Conservation (phyloP, 441 rosid species). For the Dalechampia spathulata region DNA sequence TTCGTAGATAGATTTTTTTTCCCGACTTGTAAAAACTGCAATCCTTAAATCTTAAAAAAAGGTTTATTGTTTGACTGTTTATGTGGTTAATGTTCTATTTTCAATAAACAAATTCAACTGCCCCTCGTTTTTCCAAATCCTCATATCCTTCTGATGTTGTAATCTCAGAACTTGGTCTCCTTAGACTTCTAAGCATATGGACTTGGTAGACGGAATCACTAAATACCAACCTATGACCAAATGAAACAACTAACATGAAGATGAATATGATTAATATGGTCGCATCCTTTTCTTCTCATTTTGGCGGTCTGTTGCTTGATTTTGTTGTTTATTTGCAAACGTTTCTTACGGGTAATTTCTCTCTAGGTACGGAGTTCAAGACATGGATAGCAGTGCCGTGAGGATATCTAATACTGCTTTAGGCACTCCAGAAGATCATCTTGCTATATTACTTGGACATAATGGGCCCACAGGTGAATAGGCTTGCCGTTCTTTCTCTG, state of each 20-base stretch:
- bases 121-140: neutral
- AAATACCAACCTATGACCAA: neutral
- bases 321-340: constrained; percentile 4
- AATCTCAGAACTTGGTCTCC: neutral
- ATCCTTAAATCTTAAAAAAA: no score
- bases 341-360: constrained; percentile 9
- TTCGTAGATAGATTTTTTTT: neutral
- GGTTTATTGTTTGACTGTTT: neutral
- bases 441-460: constrained; percentile 73
- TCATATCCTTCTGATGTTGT: neutral
- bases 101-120: neutral
- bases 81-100: neutral
- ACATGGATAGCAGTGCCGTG: constrained; percentile 59
- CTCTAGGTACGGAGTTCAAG: constrained; percentile 65
- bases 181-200: neutral
- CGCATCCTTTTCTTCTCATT: no score
- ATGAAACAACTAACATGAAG: neutral
- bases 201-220: neutral
- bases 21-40: neutral
- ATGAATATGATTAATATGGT: neutral
- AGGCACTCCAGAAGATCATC: constrained; percentile 68
- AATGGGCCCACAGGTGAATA: constrained; percentile 74
- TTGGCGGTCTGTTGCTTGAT: neutral
- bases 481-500: constrained; percentile 11
- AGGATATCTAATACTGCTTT: constrained; percentile 49